Evolutionary conservation across 2,329 filamentous ascomycete genomes (phyloP).

Genomic region (Sclerotinia sclerotiorum): DNA sequence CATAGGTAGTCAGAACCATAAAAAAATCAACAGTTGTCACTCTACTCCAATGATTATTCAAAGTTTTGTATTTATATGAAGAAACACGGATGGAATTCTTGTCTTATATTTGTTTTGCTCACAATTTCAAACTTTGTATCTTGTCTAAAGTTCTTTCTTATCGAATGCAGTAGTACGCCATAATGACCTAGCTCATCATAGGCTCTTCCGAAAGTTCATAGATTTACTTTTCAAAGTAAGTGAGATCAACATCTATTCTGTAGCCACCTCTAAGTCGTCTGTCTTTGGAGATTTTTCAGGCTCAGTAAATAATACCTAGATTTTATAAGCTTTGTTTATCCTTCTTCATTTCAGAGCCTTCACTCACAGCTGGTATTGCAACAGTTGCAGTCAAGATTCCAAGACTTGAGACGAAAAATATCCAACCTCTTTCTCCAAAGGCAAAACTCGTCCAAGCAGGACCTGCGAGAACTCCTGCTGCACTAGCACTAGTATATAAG

Average conservation of each 20-base stretch:
- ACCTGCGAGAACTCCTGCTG: constrained; percentile 26
- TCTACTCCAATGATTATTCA: background rate
- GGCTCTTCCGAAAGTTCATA: background rate
- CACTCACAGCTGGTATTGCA: constrained; percentile 19
- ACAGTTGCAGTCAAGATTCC: constrained; percentile 25
- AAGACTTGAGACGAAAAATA: constrained; percentile 23
- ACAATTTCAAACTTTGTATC: background rate
- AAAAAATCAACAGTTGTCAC: too few relatives aligned
- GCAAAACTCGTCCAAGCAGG: constrained; percentile 25
- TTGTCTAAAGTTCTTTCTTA: background rate
- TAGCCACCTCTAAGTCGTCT: background rate
- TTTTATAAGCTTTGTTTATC: background rate
- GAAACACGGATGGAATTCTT: background rate
- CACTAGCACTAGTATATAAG: constrained; percentile 24
- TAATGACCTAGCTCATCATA: background rate
- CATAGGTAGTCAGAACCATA: too few relatives aligned
- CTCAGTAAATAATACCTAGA: constrained; percentile 12
- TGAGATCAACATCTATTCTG: background rate
- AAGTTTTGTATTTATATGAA: background rate
- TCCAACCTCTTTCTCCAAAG: constrained; percentile 24
- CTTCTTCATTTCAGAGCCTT: background rate
- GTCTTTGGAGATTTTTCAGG: background rate
- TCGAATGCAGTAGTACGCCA: background rate
- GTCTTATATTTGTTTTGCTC: background rate
- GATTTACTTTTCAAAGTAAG: background rate